A percentile compares a stretch with the other conserved stretches of the same genome.
phyloP scores from a whole-genome alignment of 2,329 filamentous ascomycete genomes.

The Ophiostoma angusticollis region DNA sequence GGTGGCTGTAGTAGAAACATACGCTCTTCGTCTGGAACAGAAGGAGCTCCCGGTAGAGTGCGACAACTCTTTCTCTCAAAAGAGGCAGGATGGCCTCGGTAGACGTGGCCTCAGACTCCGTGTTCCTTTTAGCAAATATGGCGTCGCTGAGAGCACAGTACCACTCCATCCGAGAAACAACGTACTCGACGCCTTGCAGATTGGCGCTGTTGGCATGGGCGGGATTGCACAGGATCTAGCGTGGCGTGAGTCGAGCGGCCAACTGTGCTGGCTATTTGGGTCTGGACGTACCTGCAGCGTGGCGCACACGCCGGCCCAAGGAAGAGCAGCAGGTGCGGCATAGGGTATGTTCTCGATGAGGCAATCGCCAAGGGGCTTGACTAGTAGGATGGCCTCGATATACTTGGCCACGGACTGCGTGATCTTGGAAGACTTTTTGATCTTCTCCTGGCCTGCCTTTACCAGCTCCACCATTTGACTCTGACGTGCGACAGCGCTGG shows the following conservation, averaged over 20 bases:
- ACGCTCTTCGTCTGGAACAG: slow-evolving; percentile 28
- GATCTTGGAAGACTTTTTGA: slow-evolving; percentile 15
- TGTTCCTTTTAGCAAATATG: no score
- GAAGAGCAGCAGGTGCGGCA: slow-evolving; percentile 19
- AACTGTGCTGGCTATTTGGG: neutral
- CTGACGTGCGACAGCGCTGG: neutral
- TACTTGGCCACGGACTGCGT: slow-evolving; percentile 17
- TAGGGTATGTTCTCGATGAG: slow-evolving; percentile 20
- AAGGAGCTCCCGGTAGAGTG: slow-evolving; percentile 27
- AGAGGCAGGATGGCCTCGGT: slow-evolving; percentile 11
- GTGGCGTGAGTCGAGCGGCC: slow-evolving; percentile 5
- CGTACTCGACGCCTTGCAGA: slow-evolving; percentile 22
- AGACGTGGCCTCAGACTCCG: neutral
- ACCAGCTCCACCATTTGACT: slow-evolving; percentile 21
- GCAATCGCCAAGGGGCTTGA: slow-evolving; percentile 17
- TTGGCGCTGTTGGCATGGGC: slow-evolving; percentile 19
- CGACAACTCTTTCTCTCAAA: slow-evolving; percentile 17
- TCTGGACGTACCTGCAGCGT: slow-evolving; percentile 19
- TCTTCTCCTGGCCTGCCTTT: slow-evolving; percentile 18
- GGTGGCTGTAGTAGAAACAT: slow-evolving; percentile 23
- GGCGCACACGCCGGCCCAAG: slow-evolving; percentile 25
- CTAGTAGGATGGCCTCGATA: slow-evolving; percentile 15
- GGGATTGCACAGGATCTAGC: slow-evolving; percentile 21
- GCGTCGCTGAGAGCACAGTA: slow-evolving; percentile 21
- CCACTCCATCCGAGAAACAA: slow-evolving; percentile 26